Evolutionary conservation across 805 yeast species (phyloP).

Genomic region (Saccharomycopsis lassenensis): DNA sequence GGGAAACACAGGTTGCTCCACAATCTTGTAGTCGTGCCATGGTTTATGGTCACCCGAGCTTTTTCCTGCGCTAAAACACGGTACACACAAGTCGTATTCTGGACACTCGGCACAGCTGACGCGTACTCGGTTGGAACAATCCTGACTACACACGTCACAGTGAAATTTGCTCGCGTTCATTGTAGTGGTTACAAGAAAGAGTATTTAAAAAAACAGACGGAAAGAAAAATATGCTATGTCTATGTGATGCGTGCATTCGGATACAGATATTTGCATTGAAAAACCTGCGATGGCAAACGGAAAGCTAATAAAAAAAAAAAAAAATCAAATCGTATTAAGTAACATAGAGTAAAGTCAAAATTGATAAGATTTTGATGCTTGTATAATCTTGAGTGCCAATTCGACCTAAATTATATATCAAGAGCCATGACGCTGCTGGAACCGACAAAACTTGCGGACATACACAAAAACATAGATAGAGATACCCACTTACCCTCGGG

Average conservation of each 20-base stretch:
- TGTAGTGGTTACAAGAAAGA: no score
- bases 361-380: no score
- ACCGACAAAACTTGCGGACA: neutral
- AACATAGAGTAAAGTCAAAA: no score
- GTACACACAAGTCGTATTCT: slow-evolving; percentile 96
- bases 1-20: slow-evolving; percentile 93
- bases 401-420: no score
- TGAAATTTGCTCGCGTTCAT: slow-evolving; percentile 43
- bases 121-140: slow-evolving; percentile 85
- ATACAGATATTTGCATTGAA: no score
- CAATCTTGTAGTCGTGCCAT: slow-evolving; percentile 81
- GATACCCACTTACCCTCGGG: slow-evolving; percentile 3
- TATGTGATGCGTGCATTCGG: no score
- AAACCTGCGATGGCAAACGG: no score
- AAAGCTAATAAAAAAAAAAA: no score
- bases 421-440: neutral
- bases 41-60: slow-evolving; percentile 83
- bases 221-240: no score
- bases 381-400: no score
- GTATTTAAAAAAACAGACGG: no score
- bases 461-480: neutral
- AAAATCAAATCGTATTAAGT: no score
- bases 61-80: slow-evolving; percentile 84
- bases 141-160: slow-evolving; percentile 95
- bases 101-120: slow-evolving; percentile 85